Base-by-base conservation (phyloP, 2,329 filamentous ascomycete genomes). In the Anisogramma anomala region DNA sequence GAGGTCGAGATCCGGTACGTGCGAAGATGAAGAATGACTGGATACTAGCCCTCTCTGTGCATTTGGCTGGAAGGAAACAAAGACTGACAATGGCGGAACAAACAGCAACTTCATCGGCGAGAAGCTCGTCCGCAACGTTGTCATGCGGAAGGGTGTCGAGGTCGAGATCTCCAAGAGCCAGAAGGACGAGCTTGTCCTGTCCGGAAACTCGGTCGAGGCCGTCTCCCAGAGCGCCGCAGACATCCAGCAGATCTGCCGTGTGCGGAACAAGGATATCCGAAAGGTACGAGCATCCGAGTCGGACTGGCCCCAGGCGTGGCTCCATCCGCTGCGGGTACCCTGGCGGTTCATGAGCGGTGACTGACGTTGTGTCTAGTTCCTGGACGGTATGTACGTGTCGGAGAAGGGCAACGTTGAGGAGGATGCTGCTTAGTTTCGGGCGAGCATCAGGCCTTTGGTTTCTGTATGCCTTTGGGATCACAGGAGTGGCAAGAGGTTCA, bases 241-340 rank as follows among this genome's bases (percentile, higher is more conserved):
- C 68, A 95, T 98, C 68, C 91, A 98, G 78, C 91, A 98, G 73
- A 88, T 91, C 72, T 98, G 91, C 87, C 80, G 80, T 72, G 91
- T 98, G 70, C 82, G 87, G 69, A 98, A 98, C 85, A 98, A 98
- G 87, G 91, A 98, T 94, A 98, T 98, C 77, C 87, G 93, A 75
- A 95, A 95, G 84, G 83, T 87, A 45, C 42, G 46, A 19, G 14
- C 26, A 26, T 22, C 4, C 13, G 27, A 31, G 23, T 17, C 20
- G 14, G 9, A 9, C 22, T 25, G 27, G 27, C 27, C 25, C 30
- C 3, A 14, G n/a, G 26, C 2, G 22, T 14, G 27, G 27, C 27
- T 30, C 27, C 3, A 14, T 13, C 15, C 13, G 17, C 13, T 36
- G 11, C 26, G 10, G 10, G 6, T 10, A 26, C 20, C 13, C 20